Conservation (phyloP, 1,284 basidiomycete species). For the Pseudomicrostroma phylloplanum region DNA sequence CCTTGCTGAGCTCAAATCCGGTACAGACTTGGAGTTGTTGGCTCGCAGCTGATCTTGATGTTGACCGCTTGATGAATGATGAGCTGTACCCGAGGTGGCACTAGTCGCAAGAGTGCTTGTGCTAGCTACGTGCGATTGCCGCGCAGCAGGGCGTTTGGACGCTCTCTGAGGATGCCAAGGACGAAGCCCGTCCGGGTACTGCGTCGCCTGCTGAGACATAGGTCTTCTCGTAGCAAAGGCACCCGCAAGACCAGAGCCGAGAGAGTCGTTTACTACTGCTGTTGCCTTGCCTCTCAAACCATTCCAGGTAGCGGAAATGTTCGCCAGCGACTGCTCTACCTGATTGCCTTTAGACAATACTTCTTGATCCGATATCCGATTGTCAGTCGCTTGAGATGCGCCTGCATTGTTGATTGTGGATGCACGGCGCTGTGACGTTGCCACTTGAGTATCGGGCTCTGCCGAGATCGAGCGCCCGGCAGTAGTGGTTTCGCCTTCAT, state of each 20-base stretch:
- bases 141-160: background rate
- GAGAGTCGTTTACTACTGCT: conserved; percentile 31
- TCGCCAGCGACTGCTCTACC: conserved; percentile 28
- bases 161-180: conserved; percentile 14
- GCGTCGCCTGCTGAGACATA: too few relatives aligned
- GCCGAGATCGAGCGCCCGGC: too few relatives aligned
- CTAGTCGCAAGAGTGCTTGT: too few relatives aligned
- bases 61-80: too few relatives aligned
- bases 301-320: conserved; percentile 27
- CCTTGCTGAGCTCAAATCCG: background rate
- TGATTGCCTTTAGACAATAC: conserved; percentile 11
- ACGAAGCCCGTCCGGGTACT: too few relatives aligned
- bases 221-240: too few relatives aligned
- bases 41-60: background rate
- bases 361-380: background rate
- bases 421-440: too few relatives aligned
- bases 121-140: too few relatives aligned
- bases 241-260: conserved; percentile 3
- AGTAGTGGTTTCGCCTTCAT: conserved; percentile 14
- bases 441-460: too few relatives aligned
- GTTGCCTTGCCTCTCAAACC: conserved; percentile 36
- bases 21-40: conserved; percentile 1
- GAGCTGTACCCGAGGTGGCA: too few relatives aligned
- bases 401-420: too few relatives aligned
- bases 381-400: too few relatives aligned